phyloP scores from a whole-genome alignment of 2,329 filamentous ascomycete genomes.

The Albophoma yamanashiensis region DNA sequence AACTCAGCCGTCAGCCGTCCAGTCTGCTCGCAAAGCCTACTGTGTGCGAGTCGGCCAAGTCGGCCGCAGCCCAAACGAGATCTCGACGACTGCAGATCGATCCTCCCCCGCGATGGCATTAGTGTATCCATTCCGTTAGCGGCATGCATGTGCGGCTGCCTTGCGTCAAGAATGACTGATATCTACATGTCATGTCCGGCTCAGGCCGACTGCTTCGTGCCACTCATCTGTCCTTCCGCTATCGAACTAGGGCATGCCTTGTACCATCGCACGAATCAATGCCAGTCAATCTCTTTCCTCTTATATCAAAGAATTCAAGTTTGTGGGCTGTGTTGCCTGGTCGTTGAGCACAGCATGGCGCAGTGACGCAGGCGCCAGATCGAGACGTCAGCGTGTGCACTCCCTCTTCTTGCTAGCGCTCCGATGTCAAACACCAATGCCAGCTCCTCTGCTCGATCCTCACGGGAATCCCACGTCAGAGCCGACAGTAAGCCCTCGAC shows the following conservation, averaged over 20 bases:
- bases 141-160: neutral
- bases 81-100: neutral
- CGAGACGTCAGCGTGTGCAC: neutral
- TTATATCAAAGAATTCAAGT: too few species aligned
- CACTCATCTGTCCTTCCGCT: neutral
- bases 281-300: too few species aligned
- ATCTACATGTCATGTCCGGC: neutral
- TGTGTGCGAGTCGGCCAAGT: neutral
- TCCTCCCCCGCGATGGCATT: neutral
- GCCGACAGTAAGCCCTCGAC: too few species aligned
- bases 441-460: neutral
- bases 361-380: neutral
- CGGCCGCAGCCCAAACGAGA: neutral
- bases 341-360: neutral
- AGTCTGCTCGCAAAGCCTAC: neutral
- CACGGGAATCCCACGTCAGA: too few species aligned
- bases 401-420: neutral
- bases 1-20: neutral
- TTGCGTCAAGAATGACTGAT: neutral
- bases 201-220: neutral
- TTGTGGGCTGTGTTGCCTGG: too few species aligned
- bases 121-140: neutral
- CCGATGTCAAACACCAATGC: neutral
- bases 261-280: neutral
- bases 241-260: neutral